A percentile compares a stretch with the other conserved stretches of the same genome.
These are phyloP conservation scores for Schizophyllum commune DNA, from an alignment of 1,284 basidiomycete species.

Conservation along the genomic window DNA sequence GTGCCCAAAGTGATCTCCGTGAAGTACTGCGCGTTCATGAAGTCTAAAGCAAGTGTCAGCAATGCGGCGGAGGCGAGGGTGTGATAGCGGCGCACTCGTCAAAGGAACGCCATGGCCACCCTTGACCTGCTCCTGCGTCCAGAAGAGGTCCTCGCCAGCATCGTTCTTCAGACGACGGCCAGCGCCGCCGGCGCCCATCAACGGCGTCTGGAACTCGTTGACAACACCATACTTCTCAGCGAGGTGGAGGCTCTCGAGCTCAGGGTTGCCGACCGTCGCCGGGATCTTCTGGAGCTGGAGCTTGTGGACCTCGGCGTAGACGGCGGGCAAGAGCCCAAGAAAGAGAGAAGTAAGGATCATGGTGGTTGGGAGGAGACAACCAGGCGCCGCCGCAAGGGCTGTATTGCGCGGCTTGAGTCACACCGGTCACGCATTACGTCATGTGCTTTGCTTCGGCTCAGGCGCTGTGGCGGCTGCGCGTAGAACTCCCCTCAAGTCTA, in stretches of 20 bases:
- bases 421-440: not conserved
- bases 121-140: conserved; percentile 76
- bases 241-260: conserved; percentile 75
- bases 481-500: too few species aligned
- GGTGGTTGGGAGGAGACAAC: conserved; percentile 30
- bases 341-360: conserved; percentile 66
- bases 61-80: conserved; percentile 1
- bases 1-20: conserved; percentile 81
- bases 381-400: conserved; percentile 12
- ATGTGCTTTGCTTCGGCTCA: not conserved
- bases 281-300: conserved; percentile 84
- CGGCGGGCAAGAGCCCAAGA: conserved; percentile 61
- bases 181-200: conserved; percentile 66
- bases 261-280: conserved; percentile 49
- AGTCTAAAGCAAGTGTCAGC: conserved; percentile 47
- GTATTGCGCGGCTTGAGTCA: conserved; percentile 7
- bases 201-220: conserved; percentile 47
- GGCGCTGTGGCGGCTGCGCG: not conserved
- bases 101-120: conserved; percentile 88
- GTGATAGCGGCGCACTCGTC: conserved; percentile 56
- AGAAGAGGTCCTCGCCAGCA: conserved; percentile 60
- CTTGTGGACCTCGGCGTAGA: conserved; percentile 67
- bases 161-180: conserved; percentile 52
- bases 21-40: conserved; percentile 98
- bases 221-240: conserved; percentile 79